Evolutionary conservation across 495 filamentous ascomycete genomes (phyloP).

Genomic region (Xylaria acuta): DNA sequence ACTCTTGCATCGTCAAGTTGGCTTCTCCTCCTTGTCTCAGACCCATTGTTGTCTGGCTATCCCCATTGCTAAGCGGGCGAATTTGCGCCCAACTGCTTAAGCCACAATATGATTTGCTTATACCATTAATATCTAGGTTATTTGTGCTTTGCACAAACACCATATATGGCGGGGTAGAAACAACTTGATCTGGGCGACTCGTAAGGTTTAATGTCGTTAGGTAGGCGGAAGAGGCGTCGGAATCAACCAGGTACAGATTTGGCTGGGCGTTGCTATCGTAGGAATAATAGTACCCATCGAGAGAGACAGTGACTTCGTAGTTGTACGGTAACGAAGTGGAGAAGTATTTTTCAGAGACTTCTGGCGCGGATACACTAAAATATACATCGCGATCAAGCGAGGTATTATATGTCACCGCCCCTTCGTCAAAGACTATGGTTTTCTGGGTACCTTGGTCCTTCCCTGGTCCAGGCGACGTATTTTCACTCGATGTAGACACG

Average conservation of each 20-base stretch:
- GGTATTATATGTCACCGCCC: conserved; percentile 66
- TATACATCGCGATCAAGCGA: conserved; percentile 68
- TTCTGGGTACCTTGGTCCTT: conserved; percentile 53
- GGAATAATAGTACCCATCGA: conserved; percentile 72
- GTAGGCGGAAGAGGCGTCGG: conserved; percentile 76
- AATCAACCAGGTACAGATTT: conserved; percentile 76
- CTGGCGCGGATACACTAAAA: conserved; percentile 74
- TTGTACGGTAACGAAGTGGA: conserved; percentile 63
- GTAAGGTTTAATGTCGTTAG: conserved; percentile 75
- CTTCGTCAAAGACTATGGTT: conserved; percentile 52
- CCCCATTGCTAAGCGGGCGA: conserved; percentile 54
- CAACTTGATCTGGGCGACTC: conserved; percentile 44
- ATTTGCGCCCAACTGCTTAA: conserved; percentile 68
- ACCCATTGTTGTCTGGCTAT: conserved; percentile 55
- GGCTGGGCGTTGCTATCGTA: conserved; percentile 51
- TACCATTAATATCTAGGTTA: conserved; percentile 64
- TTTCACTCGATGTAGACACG: conserved; percentile 69
- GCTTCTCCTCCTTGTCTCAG: conserved; percentile 71
- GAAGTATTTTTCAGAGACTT: conserved; percentile 57
- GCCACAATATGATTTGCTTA: conserved; percentile 78
- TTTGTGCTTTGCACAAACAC: conserved; percentile 78
- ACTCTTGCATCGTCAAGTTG: conserved; percentile 78
- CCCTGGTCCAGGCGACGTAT: conserved; percentile 71
- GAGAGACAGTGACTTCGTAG: conserved; percentile 83
- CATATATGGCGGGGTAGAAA: conserved; percentile 66